Evolutionary conservation across 2,329 filamentous ascomycete species (phyloP), one percentile per base, ranked within the genome.

Genomic region (Incumbomyces delicatus): DNA sequence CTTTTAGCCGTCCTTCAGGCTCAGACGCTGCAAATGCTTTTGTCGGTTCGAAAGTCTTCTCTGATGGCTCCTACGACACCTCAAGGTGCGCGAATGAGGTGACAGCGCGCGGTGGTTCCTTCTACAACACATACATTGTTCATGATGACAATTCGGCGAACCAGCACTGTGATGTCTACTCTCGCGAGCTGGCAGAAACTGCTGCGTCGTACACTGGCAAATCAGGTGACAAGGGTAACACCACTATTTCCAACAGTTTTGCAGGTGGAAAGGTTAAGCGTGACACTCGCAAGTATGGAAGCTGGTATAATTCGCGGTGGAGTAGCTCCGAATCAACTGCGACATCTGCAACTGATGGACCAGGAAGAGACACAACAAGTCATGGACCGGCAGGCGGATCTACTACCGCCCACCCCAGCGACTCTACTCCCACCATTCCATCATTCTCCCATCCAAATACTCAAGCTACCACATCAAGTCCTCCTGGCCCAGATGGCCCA

Each of bases 111-210:
- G 44, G 41, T n/a, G 48, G 51, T 33, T 44, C 40, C 14, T 53
- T 53, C 44, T 53, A 51, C 49, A 53, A 53, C 41, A 53, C 51
- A 22, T 53, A 53, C 29, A 27, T 51, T 29, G 40, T 53, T n/a
- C 48, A 39, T 33, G 41, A 42, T 37, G 45, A 53, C 22, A 48
- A 48, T 36, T 44, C 48, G 12, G 32, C 18, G 18, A 46, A 46
- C 12, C 51, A 53, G 47, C 49, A 53, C 41, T 53, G 51, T 32
- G 51, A 53, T 37, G 20, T 53, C 22, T 53, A 53, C 32, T 36
- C 49, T 6, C 7, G 36, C 4, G 31, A n/a, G 8, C 14, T 44
- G 12, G 30, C 41, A 13, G 31, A 35, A 5, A 18, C 41, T n/a
- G 27, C 41, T 16, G 31, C 31, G 7, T 35, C 41, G 11, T 35